These are phyloP conservation scores for Globisporangium canariense DNA, from an alignment of 352 stramenopile species.

Conservation along the genomic window DNA sequence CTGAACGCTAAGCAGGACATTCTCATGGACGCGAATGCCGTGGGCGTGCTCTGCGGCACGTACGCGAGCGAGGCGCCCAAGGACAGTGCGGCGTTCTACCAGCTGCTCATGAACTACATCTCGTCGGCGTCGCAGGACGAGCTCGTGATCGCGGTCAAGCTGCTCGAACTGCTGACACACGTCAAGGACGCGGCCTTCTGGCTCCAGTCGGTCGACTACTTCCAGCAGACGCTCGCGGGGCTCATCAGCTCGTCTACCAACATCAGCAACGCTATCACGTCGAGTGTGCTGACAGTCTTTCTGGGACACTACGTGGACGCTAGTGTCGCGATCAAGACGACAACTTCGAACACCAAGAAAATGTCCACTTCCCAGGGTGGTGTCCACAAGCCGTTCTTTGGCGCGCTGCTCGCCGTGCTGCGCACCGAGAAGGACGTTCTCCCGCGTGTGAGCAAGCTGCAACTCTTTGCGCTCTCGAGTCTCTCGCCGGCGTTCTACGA, in stretches of 20 bases:
- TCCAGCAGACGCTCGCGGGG: constrained; percentile 42
- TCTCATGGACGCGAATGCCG: constrained; percentile 61
- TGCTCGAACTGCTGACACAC: constrained; percentile 58
- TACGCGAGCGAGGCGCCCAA: constrained; percentile 25
- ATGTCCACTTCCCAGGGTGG: neutral
- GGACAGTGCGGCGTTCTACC: constrained; percentile 36
- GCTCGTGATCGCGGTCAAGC: constrained; percentile 44
- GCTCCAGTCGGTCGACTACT: constrained; percentile 63
- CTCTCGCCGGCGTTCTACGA: constrained; percentile 42
- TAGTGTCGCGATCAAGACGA: constrained; percentile 24
- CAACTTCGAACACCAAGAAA: constrained; percentile 22
- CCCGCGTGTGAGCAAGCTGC: constrained; percentile 34
- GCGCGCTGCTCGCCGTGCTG: constrained; percentile 48
- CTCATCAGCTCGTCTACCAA: constrained; percentile 8
- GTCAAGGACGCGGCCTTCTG: constrained; percentile 54
- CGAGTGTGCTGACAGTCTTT: constrained; percentile 44
- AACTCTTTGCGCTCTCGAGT: constrained; percentile 37
- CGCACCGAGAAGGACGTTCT: constrained; percentile 29
- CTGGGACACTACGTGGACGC: constrained; percentile 53
- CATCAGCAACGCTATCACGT: constrained; percentile 5
- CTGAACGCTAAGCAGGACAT: constrained; percentile 72
- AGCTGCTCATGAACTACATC: constrained; percentile 49
- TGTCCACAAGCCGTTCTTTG: constrained; percentile 55
- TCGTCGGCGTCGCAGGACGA: constrained; percentile 41
- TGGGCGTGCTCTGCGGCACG: constrained; percentile 47